Base-by-base conservation (phyloP, 164 flowering plant genomes). In the Vitis rotundifolia region DNA sequence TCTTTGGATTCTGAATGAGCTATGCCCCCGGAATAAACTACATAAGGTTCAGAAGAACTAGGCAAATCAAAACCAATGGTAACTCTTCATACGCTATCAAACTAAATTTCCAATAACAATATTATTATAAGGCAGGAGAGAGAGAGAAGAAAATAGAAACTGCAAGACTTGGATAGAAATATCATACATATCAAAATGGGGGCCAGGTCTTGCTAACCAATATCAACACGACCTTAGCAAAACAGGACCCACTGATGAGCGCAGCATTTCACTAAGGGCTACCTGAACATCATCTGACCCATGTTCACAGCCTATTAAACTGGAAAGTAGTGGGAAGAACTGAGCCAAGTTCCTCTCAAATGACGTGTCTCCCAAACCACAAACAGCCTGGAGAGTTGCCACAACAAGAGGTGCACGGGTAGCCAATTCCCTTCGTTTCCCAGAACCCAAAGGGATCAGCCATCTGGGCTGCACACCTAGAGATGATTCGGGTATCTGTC, bases 391-490 rank as follows among this genome's bases (percentile, higher is more conserved):
- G 57, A 96, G 90, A 4, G 95, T 88, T 15, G 91, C 78, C 63
- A 93, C 97, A 37, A 96, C 64, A 8, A 93, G 88, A 2, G 99
- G 97, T 28, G 98, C 97, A 1, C 97, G 85, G n/a, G 95, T 87
- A 62, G 95, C 91, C 70, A 93, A 74, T 73, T 96, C 99, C 76
- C 95, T 86, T 22, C 95, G 74, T 71, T 81, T 93, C 8, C 90
- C 91, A 51, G 97, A 93, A 50, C 97, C 97, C n/a, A 92, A 68
- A 29, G 98, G 98, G 60, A 96, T 88, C 64, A 53, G 3, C 93
- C 95, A 91, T 6, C 64, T 84, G 11, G 83, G 61, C 18, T 73
- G 74, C 31, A 68, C 77, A 62, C 73, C 71, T 11, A 16, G 49
- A 16, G 88, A 77, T 5, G 87, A 59, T 60, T 79, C 78, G 2